Conservation (phyloP, 495 filamentous ascomycete species). For the Glonium stellatum region DNA sequence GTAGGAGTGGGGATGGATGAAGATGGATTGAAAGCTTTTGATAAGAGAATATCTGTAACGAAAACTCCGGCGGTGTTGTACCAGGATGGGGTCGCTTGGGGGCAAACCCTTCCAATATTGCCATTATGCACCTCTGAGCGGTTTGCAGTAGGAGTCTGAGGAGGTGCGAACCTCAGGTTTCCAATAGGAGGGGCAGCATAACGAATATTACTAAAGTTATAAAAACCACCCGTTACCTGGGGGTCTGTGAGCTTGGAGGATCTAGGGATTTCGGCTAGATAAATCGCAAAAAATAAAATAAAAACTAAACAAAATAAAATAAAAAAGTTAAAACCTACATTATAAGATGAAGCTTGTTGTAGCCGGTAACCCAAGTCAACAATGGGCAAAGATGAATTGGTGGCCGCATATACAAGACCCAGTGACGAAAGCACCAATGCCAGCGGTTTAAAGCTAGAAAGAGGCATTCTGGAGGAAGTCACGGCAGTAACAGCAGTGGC, state of each 20-base stretch:
- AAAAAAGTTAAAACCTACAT: slow-evolving; percentile 39
- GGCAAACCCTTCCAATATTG: slow-evolving; percentile 42
- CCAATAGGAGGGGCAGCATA: slow-evolving; percentile 52
- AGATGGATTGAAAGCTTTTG: slow-evolving; percentile 31
- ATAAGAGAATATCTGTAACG: slow-evolving; percentile 32
- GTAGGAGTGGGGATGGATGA: slow-evolving; percentile 28
- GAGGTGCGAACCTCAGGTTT: slow-evolving; percentile 46
- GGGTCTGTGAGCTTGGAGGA: neutral
- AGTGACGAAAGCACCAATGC: neutral
- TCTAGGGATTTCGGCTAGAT: neutral
- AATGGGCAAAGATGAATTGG: slow-evolving; percentile 31
- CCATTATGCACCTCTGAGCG: slow-evolving; percentile 41
- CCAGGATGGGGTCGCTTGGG: slow-evolving; percentile 46
- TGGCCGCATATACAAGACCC: neutral
- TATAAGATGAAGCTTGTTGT: slow-evolving; percentile 43
- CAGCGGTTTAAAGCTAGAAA: neutral
- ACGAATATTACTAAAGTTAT: slow-evolving; percentile 56
- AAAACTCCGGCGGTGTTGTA: slow-evolving; percentile 34
- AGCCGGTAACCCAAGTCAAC: slow-evolving; percentile 48
- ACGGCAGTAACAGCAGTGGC: neutral
- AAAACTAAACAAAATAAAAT: no score
- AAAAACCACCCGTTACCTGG: slow-evolving; percentile 35
- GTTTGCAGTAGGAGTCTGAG: slow-evolving; percentile 34
- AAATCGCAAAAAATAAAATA: neutral
- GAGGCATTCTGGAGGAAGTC: neutral